Base-by-base conservation (phyloP, 176 grass and related monocot genomes). In the Zea luxurians region DNA sequence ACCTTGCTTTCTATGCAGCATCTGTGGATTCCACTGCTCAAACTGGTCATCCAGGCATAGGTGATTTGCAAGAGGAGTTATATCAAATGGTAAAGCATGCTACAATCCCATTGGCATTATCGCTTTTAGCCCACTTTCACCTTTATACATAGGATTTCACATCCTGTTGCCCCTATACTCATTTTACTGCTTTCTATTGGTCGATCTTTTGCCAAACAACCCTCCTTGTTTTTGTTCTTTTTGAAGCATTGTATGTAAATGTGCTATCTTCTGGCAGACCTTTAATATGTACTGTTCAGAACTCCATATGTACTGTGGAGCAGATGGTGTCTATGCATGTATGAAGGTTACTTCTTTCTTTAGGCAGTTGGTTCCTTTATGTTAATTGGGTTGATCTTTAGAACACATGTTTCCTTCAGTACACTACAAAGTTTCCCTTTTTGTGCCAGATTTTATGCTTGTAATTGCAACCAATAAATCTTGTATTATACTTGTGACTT, bases 21-120 rank as follows among this genome's bases (percentile, higher is more conserved):
- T 91, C 94, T 79, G 70, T 79, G 69, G 86, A 93, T 74, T 88
- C 82, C 21, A 90, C 84, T 86, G 89, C 86, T 82, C 94, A 93
- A 87, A 90, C 91, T 65, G 86, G 82, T 77, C 73, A 83, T 73
- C 13, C 61, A 74, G 87, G 74, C 67, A 35, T 47, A 43, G 76
- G 61, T 68, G 91, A 93, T 89, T 73, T 57, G 70, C 90, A 91
- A 61, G 94, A 97, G 84, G 94, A 93, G 73, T 40, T 70, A 42
- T 97, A 93, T 80, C 87, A 97, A 80, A 93, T 80, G 91, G 94
- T 93, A 75, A 77, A 42, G 12, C 64, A 80, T 75, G 77, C 43
- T 48, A 11, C 44, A 37, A 73, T 40, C 48, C 46, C 45, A 70
- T 61, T 49, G 17, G 16, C 41, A 7, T 43, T 72, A 7, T 38